Percentiles rank a stretch among this genome's conserved stretches.
These are phyloP conservation scores for Carex myosuroides DNA, from an alignment of 176 grass and related monocot species.

Conservation along the genomic window DNA sequence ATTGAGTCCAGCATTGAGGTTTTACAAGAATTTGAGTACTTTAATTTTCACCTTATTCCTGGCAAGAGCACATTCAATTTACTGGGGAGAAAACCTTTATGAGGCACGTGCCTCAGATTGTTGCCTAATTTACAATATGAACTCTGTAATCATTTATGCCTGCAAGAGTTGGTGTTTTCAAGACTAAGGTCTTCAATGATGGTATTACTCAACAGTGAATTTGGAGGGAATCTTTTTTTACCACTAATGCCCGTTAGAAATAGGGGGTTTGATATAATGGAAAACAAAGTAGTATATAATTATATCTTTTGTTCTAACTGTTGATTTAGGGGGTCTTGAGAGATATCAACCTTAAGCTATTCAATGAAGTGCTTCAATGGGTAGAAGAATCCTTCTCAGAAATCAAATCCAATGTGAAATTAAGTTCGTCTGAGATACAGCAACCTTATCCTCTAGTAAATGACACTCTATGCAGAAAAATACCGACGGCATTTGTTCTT, in stretches of 20 bases:
- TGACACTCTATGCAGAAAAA: constrained; percentile 59
- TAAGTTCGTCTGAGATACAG: constrained; percentile 36
- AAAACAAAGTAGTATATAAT: background rate
- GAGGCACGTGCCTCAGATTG: background rate
- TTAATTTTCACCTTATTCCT: background rate
- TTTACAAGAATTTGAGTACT: background rate
- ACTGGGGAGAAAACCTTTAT: background rate
- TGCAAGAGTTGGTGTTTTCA: background rate
- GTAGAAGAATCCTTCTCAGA: constrained; percentile 48
- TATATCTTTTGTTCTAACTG: background rate
- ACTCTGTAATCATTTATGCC: background rate
- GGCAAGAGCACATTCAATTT: background rate
- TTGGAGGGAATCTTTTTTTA: background rate
- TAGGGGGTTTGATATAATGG: too few relatives aligned
- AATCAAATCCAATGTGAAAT: constrained; percentile 15
- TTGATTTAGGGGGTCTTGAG: constrained; percentile 51
- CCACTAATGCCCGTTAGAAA: background rate
- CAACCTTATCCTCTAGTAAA: constrained; percentile 55
- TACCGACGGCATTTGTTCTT: constrained; percentile 57
- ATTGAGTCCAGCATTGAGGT: constrained; percentile 73
- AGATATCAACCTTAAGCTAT: constrained; percentile 65
- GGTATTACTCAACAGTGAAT: background rate
- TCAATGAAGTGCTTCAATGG: constrained; percentile 76
- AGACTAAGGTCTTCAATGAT: background rate
- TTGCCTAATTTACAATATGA: background rate